A percentile compares a stretch with the other conserved stretches of the same genome.
Evolutionary conservation across 208 protist genomes (phyloP).

Genomic region (Acanthamoeba divionensis): DNA sequence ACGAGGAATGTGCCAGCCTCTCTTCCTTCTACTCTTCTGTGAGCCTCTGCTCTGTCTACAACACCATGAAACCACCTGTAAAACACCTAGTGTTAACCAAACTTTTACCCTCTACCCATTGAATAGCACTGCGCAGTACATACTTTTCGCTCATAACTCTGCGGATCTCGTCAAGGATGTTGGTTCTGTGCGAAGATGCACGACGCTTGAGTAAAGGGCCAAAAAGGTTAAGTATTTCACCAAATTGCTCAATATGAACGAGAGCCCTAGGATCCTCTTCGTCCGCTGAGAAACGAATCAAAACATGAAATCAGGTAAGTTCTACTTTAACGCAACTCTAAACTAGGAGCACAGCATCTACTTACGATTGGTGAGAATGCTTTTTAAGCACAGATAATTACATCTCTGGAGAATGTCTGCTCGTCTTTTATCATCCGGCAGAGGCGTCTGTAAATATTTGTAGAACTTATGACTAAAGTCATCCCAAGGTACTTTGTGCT

Average conservation of each 20-base stretch:
- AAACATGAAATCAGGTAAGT: background rate
- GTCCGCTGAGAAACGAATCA: background rate
- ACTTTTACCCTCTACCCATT: background rate
- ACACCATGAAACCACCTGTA: slow-evolving; percentile 44
- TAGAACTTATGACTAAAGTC: slow-evolving; percentile 44
- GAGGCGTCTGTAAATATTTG: background rate
- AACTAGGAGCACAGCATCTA: background rate
- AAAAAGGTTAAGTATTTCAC: slow-evolving; percentile 68
- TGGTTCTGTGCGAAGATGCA: background rate
- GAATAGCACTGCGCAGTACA: background rate
- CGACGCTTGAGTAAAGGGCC: slow-evolving; percentile 49
- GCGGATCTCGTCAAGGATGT: slow-evolving; percentile 50
- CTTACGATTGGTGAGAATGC: slow-evolving; percentile 14
- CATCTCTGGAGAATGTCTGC: background rate
- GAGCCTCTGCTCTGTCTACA: slow-evolving; percentile 7
- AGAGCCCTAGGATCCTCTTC: background rate
- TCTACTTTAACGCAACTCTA: background rate
- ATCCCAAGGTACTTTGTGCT: slow-evolving; percentile 35
- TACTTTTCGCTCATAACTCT: slow-evolving; percentile 29
- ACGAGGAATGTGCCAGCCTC: slow-evolving; percentile 36
- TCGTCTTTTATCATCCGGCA: no score
- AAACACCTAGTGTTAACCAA: background rate
- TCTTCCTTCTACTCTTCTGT: slow-evolving; percentile 6
- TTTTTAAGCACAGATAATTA: slow-evolving; percentile 30
- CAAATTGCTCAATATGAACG: slow-evolving; percentile 66